These are phyloP conservation scores for Plantago lanceolata DNA, from an alignment of 305 asterid species.

Conservation along the genomic window DNA sequence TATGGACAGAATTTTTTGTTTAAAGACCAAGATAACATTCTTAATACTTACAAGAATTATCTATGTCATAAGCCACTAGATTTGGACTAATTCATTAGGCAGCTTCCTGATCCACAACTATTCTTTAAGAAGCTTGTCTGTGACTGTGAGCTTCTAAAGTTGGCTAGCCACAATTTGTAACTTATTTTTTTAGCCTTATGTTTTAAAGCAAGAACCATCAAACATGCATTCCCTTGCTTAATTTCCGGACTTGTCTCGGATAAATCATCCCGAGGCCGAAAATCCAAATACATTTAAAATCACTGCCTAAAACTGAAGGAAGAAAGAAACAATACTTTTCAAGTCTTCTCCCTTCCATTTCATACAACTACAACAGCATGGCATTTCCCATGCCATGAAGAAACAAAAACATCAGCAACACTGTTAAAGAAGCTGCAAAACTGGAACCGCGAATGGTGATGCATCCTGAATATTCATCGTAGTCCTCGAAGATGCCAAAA, in stretches of 20 bases:
- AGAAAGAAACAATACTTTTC: constrained; percentile 28
- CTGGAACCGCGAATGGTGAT: constrained; percentile 13
- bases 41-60: too few species aligned
- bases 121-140: background rate
- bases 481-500: constrained; percentile 55
- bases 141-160: too few species aligned
- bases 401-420: constrained; percentile 30
- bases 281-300: constrained; percentile 25
- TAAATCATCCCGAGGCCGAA: constrained; percentile 7
- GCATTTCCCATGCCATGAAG: constrained; percentile 12
- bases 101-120: background rate
- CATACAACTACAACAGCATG: constrained; percentile 23
- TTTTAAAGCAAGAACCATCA: background rate
- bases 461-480: constrained; percentile 47
- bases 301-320: constrained; percentile 22
- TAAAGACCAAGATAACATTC: constrained; percentile 1
- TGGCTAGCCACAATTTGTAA: too few species aligned
- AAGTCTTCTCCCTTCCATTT: constrained; percentile 23
- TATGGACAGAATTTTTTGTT: background rate
- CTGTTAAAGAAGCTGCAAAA: constrained; percentile 22
- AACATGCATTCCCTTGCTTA: background rate
- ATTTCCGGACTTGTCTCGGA: background rate
- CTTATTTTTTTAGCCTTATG: background rate
- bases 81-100: background rate
- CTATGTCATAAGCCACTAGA: constrained; percentile 7